Evolutionary conservation across 805 yeast genomes (phyloP).

Genomic region (Saccharomycopsis javanensis): DNA sequence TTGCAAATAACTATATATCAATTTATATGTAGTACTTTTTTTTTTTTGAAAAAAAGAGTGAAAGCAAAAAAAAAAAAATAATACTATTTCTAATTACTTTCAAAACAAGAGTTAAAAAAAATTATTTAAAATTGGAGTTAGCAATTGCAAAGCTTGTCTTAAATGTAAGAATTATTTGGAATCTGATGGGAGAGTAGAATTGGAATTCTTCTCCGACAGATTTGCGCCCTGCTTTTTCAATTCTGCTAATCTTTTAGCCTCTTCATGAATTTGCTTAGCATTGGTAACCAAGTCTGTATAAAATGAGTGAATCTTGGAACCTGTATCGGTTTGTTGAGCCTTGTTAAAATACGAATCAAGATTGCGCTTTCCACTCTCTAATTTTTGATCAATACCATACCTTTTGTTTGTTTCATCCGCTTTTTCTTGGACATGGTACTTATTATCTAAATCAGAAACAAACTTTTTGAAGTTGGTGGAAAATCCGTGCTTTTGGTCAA

Average conservation of each 20-base stretch:
- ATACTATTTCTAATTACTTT: no score
- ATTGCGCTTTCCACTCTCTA: slow-evolving; percentile 33
- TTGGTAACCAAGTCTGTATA: slow-evolving; percentile 48
- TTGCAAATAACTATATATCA: no score
- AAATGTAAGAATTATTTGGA: no score
- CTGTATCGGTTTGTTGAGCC: slow-evolving; percentile 33
- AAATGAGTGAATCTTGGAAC: slow-evolving; percentile 51
- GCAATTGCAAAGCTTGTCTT: no score
- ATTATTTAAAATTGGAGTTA: no score
- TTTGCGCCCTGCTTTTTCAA: slow-evolving; percentile 28
- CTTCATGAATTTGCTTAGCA: slow-evolving; percentile 57
- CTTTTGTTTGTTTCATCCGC: slow-evolving; percentile 30
- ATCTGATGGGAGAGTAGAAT: neutral
- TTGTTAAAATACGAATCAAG: slow-evolving; percentile 29
- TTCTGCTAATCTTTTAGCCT: slow-evolving; percentile 63
- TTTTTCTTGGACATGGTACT: slow-evolving; percentile 52
- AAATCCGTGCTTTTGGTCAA: slow-evolving; percentile 58
- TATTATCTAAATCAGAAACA: slow-evolving; percentile 43
- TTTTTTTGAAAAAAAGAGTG: no score
- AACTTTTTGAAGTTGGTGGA: slow-evolving; percentile 48
- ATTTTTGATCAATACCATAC: slow-evolving; percentile 26
- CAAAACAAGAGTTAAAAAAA: no score
- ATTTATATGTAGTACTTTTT: no score
- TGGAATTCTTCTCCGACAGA: slow-evolving; percentile 22
- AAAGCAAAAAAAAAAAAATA: no score